These are phyloP conservation scores for Hebeloma cylindrosporum DNA, from an alignment of 768 basidiomycete species.

Conservation along the genomic window DNA sequence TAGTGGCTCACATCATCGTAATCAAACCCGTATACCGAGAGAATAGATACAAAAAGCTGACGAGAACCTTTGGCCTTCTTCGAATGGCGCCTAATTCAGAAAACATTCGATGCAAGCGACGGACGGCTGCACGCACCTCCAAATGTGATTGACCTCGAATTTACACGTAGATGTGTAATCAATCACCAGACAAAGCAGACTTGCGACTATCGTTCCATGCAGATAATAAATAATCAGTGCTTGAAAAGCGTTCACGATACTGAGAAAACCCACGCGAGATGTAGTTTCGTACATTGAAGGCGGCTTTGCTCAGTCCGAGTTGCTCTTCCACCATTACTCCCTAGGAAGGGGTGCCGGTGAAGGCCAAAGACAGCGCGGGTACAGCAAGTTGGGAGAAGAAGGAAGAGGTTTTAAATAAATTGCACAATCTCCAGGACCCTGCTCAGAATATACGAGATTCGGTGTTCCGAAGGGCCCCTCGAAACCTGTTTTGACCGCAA, in stretches of 20 bases:
- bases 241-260: background rate
- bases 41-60: slow-evolving; percentile 7
- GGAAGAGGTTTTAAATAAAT: no score
- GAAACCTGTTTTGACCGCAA: no score
- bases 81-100: background rate
- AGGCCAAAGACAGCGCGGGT: no score
- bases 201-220: no score
- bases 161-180: background rate
- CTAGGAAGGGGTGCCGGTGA: no score
- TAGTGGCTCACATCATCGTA: slow-evolving; percentile 2
- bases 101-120: background rate
- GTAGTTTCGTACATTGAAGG: slow-evolving; percentile 7
- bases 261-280: slow-evolving; percentile 3
- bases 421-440: no score
- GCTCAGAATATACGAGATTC: no score
- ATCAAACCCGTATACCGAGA: slow-evolving; percentile 7
- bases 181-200: background rate
- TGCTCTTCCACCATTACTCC: no score
- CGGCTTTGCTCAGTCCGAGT: no score
- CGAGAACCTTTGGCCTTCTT: background rate
- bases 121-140: slow-evolving; percentile 4
- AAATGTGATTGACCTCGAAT: slow-evolving; percentile 3
- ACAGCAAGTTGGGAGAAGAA: no score
- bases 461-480: no score
- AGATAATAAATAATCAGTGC: background rate